A percentile compares a stretch with the other conserved stretches of the same genome.
Conservation (phyloP, 352 stramenopile genomes). For the Phytopythium litorale region DNA sequence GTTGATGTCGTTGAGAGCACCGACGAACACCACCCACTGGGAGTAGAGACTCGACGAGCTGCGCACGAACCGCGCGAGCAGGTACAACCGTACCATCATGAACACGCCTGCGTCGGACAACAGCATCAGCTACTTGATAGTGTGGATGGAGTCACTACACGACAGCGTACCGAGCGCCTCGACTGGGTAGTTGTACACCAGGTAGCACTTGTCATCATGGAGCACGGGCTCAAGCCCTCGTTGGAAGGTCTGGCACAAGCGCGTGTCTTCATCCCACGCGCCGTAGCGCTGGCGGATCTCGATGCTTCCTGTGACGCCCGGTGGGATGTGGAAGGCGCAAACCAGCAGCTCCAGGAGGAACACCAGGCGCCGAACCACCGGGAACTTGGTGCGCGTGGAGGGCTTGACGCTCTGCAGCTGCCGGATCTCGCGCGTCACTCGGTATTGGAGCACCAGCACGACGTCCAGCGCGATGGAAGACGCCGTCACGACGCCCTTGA, state of each 20-base stretch:
- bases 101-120: conserved; percentile 39
- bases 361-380: conserved; percentile 18
- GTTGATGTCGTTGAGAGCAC: conserved; percentile 72
- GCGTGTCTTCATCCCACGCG: conserved; percentile 11
- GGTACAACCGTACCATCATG: conserved; percentile 60
- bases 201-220: conserved; percentile 35
- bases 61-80: conserved; percentile 63
- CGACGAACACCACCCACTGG: conserved; percentile 71
- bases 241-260: conserved; percentile 15
- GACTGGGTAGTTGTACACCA: conserved; percentile 62
- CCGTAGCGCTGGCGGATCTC: conserved; percentile 47
- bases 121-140: background rate
- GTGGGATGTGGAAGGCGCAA: conserved; percentile 65
- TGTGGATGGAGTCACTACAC: background rate
- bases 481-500: conserved; percentile 35
- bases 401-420: conserved; percentile 50
- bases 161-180: conserved; percentile 40
- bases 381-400: conserved; percentile 18
- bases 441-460: conserved; percentile 50
- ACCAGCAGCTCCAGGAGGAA: conserved; percentile 52
- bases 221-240: conserved; percentile 25
- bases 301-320: conserved; percentile 32
- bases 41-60: conserved; percentile 70
- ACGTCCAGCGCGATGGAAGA: conserved; percentile 39
- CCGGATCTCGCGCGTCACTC: conserved; percentile 35